Base-by-base conservation (phyloP, 2,329 filamentous ascomycete genomes). In the Pseudopithomyces maydicus region DNA sequence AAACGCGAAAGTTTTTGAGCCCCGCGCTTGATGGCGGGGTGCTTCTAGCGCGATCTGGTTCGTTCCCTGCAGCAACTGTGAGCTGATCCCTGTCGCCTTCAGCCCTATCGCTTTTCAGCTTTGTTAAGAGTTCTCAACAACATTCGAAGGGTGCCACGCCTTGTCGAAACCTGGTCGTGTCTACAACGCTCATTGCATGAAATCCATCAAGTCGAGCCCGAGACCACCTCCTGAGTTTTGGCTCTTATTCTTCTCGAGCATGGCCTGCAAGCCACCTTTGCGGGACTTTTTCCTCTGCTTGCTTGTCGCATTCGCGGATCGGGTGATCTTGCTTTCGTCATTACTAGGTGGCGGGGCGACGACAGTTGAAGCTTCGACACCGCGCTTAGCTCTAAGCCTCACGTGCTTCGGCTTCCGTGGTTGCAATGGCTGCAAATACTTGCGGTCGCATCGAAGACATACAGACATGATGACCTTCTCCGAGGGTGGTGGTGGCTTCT, bases 221-320 rank as follows among this genome's bases (percentile, higher is more conserved):
- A 79, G 23, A 65, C 72, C 67, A 57, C 74, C 71, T 63, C 45
- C 56, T 17, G 72, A 69, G 19, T 54, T 60, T 70, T 80, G 51
- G 63, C 63, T 64, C 54, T 78, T 79, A 65, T 66, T 77, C 59
- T 77, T 80, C 5, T 80, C 79, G n/a, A 86, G 73, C 55, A 84
- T 74, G 35, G 82, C 82, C 63, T 84, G 81, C 11, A 86, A 69
- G 4, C 82, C 82, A 26, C 81, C 80, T 61, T 84, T 86, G 23
- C 84, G 74, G 54, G 81, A 75, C 64, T 84, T 85, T 22, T 82
- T 81, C 63, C 83, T 75, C 64, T 84, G 83, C 70, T 84, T 85
- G 74, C 82, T 85, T 72, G 68, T 75, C 33, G 72, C 67, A 52
- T 74, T 83, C 14, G 77, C 72, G 42, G 81, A 68, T 58, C 72